Conservation (phyloP, 179 eudicot species). For the Amaranthus tricolor region DNA sequence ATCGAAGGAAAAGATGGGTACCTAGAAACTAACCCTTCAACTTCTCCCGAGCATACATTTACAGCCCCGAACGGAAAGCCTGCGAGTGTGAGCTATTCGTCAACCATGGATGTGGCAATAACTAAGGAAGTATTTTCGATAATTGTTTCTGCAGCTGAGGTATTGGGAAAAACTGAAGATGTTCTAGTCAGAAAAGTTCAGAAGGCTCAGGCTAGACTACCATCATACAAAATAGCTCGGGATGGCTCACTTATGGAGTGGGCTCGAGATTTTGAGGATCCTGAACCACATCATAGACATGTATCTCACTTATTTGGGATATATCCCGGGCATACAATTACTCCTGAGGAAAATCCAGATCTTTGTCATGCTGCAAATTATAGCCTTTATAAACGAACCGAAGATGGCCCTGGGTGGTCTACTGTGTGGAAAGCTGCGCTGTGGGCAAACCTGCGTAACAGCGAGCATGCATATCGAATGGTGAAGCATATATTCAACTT, state of each 20-base stretch:
- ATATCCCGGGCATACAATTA: slow-evolving; percentile 88
- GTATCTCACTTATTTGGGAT: slow-evolving; percentile 82
- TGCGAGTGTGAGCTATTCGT: slow-evolving; percentile 87
- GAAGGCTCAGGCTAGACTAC: slow-evolving; percentile 60
- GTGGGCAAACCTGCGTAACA: slow-evolving; percentile 72
- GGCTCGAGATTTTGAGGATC: slow-evolving; percentile 78
- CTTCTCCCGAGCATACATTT: slow-evolving; percentile 88
- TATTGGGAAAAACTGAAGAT: slow-evolving; percentile 56
- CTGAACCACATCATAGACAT: slow-evolving; percentile 80
- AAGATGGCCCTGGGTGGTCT: slow-evolving; percentile 96
- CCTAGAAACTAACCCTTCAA: slow-evolving; percentile 89
- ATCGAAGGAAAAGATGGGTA: slow-evolving; percentile 64
- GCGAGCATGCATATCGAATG: slow-evolving; percentile 76
- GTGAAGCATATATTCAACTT: slow-evolving; percentile 76
- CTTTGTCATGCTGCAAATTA: slow-evolving; percentile 74
- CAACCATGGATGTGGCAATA: slow-evolving; percentile 90
- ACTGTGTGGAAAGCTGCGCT: slow-evolving; percentile 83
- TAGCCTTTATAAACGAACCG: slow-evolving; percentile 66
- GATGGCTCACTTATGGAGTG: slow-evolving; percentile 90
- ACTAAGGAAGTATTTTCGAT: slow-evolving; percentile 67
- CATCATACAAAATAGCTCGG: slow-evolving; percentile 53
- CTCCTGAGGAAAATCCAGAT: slow-evolving; percentile 62
- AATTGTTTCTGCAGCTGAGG: slow-evolving; percentile 70
- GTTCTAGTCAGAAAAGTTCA: slow-evolving; percentile 52
- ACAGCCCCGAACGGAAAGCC: slow-evolving; percentile 77